Evolutionary conservation across 768 basidiomycete genomes (phyloP), one percentile per base, ranked within the genome.

Genomic region (Mycena sanguinolenta): DNA sequence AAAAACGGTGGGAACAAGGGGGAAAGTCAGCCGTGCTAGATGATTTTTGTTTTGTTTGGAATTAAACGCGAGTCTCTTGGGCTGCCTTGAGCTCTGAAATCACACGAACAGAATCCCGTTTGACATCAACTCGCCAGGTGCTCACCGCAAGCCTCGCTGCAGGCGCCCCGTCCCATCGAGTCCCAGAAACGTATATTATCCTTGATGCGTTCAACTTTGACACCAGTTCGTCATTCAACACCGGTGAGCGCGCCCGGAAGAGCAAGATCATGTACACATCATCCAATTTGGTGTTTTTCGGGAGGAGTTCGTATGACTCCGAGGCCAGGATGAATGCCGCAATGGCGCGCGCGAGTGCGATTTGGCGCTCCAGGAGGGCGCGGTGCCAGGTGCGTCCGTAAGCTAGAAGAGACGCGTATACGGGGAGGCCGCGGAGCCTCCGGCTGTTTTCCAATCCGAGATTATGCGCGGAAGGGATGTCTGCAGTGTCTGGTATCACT

Each of bases 401-500:
- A 9, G 68, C 65, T 8, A 73, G 52, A 10, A 73, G 68, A 3
- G 72, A 69, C 21, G 72, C 67, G 57, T 73, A 73, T 0, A 73
- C 61, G 14, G 72, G 67, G 10, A 73, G 68, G 7, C 61, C 72
- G 14, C 72, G 72, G 23, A 73, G 64, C 2, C 72, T 64, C 10
- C 68, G 67, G 39, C 72, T 73, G 64, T 69, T 69, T 34, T 73
- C 72, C 25, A 73, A 60, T 25, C 64, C 68, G 23, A 73, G 67
- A 55, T 73, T 73, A 23, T 73, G 72, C 17, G 72, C 68, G n/a
- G 72, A 73, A 1, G 72, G 72, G 3, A 73, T 63, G 1, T 57
- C 64, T 3, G 42, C 54, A 4, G 23, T 27, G 23, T 69, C 72
- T 23, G 59, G 50, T 4, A 66, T 39, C 23, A 38, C 27, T 4